Conservation (phyloP, 2,329 filamentous ascomycete genomes). For the Venturiaceae sp. region DNA sequence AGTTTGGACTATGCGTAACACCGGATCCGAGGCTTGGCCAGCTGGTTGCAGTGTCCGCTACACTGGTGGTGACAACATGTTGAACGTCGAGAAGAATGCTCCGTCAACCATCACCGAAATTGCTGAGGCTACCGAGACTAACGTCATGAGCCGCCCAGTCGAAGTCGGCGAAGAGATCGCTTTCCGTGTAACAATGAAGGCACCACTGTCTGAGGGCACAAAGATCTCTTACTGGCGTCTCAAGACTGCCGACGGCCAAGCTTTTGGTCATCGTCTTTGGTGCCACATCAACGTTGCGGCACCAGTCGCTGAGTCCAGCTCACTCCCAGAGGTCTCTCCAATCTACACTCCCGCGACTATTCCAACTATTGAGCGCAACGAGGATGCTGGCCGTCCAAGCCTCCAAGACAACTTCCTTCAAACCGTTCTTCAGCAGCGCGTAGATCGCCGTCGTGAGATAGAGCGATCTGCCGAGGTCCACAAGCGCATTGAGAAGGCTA, state of each 20-base stretch:
- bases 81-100: constrained; percentile 71
- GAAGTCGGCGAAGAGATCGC: constrained; percentile 63
- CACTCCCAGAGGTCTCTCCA: background rate
- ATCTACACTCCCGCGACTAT: background rate
- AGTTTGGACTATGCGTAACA: constrained; percentile 85
- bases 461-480: background rate
- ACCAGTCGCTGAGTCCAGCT: background rate
- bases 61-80: constrained; percentile 93
- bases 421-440: constrained; percentile 2
- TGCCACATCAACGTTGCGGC: constrained; percentile 69
- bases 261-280: constrained; percentile 92
- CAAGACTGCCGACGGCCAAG: constrained; percentile 66
- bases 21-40: constrained; percentile 72
- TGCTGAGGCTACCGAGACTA: constrained; percentile 71
- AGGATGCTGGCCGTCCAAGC: background rate
- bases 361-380: background rate
- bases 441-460: background rate
- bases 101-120: constrained; percentile 72
- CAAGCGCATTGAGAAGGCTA: constrained; percentile 2
- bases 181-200: constrained; percentile 80
- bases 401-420: constrained; percentile 5
- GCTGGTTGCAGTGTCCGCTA: constrained; percentile 84
- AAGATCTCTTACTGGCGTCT: constrained; percentile 95
- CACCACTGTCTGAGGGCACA: constrained; percentile 65
- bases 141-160: constrained; percentile 59